Conservation (phyloP, 192 early-diverging fungal species). For the Linnemannia zychae region DNA sequence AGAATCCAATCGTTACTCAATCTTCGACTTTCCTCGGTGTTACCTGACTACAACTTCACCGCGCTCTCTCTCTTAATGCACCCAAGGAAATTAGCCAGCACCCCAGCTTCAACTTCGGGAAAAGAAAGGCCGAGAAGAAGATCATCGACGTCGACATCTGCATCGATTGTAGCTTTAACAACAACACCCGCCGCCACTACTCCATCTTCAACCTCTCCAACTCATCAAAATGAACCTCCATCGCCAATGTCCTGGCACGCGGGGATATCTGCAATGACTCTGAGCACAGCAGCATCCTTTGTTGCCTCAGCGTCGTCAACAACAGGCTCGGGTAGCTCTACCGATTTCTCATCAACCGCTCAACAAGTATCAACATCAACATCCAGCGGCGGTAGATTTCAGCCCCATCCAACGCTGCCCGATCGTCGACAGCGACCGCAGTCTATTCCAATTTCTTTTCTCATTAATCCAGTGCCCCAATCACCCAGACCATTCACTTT, state of each 20-base stretch:
- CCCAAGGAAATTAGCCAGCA: neutral
- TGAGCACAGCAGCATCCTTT: neutral
- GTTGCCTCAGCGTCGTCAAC: too few species aligned
- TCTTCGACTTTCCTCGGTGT: neutral
- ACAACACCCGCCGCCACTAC: neutral
- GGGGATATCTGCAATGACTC: neutral
- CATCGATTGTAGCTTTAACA: neutral
- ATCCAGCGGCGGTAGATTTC: neutral
- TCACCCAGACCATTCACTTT: conserved; percentile 19
- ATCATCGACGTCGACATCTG: neutral
- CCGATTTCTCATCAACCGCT: neutral
- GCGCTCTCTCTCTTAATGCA: neutral
- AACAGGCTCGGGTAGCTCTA: neutral
- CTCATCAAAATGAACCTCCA: neutral
- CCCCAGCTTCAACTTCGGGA: neutral
- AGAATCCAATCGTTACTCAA: neutral
- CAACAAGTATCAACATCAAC: neutral
- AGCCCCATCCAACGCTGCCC: neutral
- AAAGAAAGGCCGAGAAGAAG: neutral
- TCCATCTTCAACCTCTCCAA: neutral
- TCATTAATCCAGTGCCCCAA: conserved; percentile 25
- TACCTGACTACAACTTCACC: neutral
- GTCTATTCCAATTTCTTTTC: conserved; percentile 31
- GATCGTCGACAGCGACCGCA: conserved; percentile 5
- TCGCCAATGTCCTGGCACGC: conserved; percentile 3